Evolutionary conservation across 192 early-diverging fungal genomes (phyloP).

Genomic region (Umbelopsis ramanniana): DNA sequence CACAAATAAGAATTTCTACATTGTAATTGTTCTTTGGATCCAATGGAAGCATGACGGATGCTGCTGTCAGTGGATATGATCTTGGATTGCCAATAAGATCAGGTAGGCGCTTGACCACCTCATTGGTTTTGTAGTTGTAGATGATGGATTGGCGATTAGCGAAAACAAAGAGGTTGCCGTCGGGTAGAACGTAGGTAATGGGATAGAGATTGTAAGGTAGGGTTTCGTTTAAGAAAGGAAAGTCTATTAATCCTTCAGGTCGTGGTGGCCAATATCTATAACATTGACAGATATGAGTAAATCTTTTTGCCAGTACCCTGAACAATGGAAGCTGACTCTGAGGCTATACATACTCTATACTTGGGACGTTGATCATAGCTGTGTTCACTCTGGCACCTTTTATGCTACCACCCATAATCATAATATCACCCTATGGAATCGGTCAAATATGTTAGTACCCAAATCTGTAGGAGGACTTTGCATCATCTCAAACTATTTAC

Average conservation of each 20-base stretch:
- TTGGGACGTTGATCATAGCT: constrained; percentile 51
- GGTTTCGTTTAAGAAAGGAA: constrained; percentile 48
- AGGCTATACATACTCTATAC: constrained; percentile 44
- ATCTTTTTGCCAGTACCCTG: too few relatives aligned
- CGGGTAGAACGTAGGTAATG: constrained; percentile 52
- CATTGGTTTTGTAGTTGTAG: constrained; percentile 50
- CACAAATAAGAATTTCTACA: constrained; percentile 62
- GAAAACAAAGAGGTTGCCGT: constrained; percentile 56
- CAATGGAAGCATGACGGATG: constrained; percentile 59
- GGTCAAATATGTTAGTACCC: background rate
- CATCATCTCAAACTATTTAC: constrained; percentile 31
- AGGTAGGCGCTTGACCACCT: constrained; percentile 42
- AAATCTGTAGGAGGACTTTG: background rate
- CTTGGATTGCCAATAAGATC: constrained; percentile 49
- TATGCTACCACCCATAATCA: constrained; percentile 60
- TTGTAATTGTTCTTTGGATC: constrained; percentile 58
- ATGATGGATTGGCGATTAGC: constrained; percentile 57
- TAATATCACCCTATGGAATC: constrained; percentile 50
- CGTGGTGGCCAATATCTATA: constrained; percentile 46
- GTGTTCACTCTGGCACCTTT: constrained; percentile 49
- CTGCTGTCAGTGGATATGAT: constrained; percentile 61
- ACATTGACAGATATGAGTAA: background rate
- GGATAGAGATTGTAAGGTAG: constrained; percentile 54
- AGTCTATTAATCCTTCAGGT: constrained; percentile 36
- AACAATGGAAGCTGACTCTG: too few relatives aligned